Percentiles rank a stretch among this genome's conserved stretches.
Conservation (phyloP, 352 stramenopile genomes). For the Globisporangium sylvaticum region DNA sequence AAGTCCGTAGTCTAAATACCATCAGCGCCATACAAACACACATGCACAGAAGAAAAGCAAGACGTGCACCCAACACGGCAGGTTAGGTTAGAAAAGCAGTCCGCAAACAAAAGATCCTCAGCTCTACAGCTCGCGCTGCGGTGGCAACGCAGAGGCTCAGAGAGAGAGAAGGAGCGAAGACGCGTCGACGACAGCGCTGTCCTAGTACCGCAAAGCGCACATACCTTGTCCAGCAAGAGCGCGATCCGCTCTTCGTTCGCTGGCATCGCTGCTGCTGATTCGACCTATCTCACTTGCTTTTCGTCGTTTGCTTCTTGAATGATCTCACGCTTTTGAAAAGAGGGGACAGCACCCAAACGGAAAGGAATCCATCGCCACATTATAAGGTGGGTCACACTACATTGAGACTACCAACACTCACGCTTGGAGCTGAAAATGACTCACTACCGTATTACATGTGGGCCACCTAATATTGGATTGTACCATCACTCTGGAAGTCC, state of each 20-base stretch:
- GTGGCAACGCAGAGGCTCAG: not conserved
- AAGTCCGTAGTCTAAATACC: slow-evolving; percentile 70
- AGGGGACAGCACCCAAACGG: not conserved
- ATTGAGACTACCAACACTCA: not conserved
- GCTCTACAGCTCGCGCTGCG: not conserved
- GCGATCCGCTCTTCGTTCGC: slow-evolving; percentile 73
- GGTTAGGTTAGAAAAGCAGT: not conserved
- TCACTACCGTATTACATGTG: not conserved
- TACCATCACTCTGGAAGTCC: slow-evolving; percentile 1
- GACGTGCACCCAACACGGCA: not conserved
- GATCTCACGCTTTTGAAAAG: not conserved
- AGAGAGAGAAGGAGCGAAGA: not conserved
- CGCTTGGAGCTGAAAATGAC: not conserved
- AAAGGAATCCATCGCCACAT: not conserved
- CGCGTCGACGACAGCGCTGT: not conserved
- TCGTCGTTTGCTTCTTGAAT: slow-evolving; percentile 8
- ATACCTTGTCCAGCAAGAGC: slow-evolving; percentile 78
- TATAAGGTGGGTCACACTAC: not conserved
- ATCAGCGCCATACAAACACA: not conserved
- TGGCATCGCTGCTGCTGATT: slow-evolving; percentile 32
- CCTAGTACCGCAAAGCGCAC: not conserved
- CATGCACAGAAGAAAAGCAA: not conserved
- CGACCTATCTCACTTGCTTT: not conserved
- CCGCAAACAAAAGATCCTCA: not conserved
- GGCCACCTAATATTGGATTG: not conserved